A percentile compares a stretch with the other conserved stretches of the same genome.
phyloP scores from a whole-genome alignment of 1,284 basidiomycete genomes.

The Quambalaria eucalypti region DNA sequence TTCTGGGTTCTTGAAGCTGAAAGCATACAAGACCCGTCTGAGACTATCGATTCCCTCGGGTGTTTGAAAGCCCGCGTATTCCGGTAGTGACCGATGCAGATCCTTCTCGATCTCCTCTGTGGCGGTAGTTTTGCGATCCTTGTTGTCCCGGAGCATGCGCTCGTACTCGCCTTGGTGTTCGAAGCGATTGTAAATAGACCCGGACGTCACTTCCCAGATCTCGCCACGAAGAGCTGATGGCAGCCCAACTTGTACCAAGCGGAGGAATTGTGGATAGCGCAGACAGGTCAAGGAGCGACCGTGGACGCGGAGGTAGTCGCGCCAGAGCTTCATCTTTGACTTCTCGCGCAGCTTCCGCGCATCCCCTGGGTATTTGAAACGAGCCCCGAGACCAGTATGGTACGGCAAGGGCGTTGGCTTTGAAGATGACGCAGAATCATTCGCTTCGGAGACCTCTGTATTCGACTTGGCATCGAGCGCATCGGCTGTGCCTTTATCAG shows the following conservation, averaged over 20 bases:
- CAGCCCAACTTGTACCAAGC: slow-evolving; percentile 90
- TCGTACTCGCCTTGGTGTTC: slow-evolving; percentile 76
- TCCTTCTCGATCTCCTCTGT: slow-evolving; percentile 99
- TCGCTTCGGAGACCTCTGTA: background rate
- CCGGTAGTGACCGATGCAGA: slow-evolving; percentile 60
- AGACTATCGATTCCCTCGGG: slow-evolving; percentile 54
- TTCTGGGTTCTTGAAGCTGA: slow-evolving; percentile 93
- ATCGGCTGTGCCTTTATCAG: background rate
- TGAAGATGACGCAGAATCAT: background rate
- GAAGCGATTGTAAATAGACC: slow-evolving; percentile 79
- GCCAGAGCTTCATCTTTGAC: slow-evolving; percentile 96
- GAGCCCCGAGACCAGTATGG: slow-evolving; percentile 37
- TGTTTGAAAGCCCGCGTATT: slow-evolving; percentile 42
- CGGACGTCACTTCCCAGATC: slow-evolving; percentile 95
- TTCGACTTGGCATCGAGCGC: background rate
- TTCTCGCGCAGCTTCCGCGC: slow-evolving; percentile 60
- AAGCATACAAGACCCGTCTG: slow-evolving; percentile 84
- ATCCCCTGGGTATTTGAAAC: slow-evolving; percentile 47
- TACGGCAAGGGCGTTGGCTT: slow-evolving; percentile 14
- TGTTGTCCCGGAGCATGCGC: slow-evolving; percentile 68
- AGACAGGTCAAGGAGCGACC: slow-evolving; percentile 84
- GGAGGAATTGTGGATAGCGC: slow-evolving; percentile 90
- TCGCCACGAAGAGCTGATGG: slow-evolving; percentile 91
- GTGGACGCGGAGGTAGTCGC: slow-evolving; percentile 67
- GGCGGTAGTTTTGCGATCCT: slow-evolving; percentile 71